A percentile compares a stretch with the other conserved stretches of the same genome.
Conservation (phyloP, 805 yeast genomes). For the Kodamaea laetipori region DNA sequence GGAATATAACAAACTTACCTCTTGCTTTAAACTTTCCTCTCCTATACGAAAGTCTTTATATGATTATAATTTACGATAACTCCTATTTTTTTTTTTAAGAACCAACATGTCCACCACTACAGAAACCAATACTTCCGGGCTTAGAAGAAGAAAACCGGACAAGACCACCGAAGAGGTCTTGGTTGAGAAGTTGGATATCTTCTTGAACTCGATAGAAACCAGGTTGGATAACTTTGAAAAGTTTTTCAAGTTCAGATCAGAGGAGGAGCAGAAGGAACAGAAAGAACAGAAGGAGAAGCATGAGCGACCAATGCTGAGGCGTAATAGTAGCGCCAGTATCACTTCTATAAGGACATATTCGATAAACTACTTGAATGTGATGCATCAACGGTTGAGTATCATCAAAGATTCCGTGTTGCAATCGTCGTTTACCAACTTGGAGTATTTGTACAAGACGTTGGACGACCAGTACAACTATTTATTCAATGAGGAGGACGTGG, state of each 20-base stretch:
- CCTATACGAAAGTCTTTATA: constrained; percentile 16
- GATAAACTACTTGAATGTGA: constrained; percentile 31
- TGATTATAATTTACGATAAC: constrained; percentile 9
- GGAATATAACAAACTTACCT: constrained; percentile 13
- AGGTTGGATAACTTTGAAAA: constrained; percentile 42
- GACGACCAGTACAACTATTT: constrained; percentile 45
- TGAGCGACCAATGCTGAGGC: not conserved
- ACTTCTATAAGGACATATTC: constrained; percentile 34
- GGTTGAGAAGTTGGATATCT: constrained; percentile 43
- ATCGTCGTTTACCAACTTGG: constrained; percentile 41
- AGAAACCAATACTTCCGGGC: not conserved
- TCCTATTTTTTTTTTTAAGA: too few relatives aligned
- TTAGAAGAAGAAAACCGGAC: constrained; percentile 2
- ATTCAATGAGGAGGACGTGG: constrained; percentile 25
- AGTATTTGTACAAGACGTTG: constrained; percentile 38
- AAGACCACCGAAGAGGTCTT: constrained; percentile 38
- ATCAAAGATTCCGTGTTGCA: constrained; percentile 40
- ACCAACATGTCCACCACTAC: too few relatives aligned
- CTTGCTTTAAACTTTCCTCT: constrained; percentile 9
- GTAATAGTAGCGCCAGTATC: constrained; percentile 25
- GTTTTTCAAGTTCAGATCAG: constrained; percentile 35
- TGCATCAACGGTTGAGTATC: constrained; percentile 37
- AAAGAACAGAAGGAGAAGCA: not conserved
- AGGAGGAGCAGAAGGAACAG: constrained; percentile 14
- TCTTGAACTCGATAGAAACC: constrained; percentile 45